These are phyloP conservation scores for Rhododendron griersonianum DNA, from an alignment of 148 eudicot genomes.

Conservation along the genomic window DNA sequence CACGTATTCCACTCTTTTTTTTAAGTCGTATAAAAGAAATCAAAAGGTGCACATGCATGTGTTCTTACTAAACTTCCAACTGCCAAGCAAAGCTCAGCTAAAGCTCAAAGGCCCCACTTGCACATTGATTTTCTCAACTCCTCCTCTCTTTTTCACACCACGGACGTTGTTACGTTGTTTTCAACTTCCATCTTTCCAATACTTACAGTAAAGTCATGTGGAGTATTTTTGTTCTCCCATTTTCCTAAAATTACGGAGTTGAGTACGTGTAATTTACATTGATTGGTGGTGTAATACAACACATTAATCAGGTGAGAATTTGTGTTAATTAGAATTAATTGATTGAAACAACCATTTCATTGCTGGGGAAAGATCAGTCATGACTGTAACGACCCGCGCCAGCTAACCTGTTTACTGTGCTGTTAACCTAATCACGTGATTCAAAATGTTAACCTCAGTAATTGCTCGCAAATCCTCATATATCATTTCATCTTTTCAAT, in stretches of 20 bases:
- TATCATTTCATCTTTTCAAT: no score
- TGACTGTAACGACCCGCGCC: no score
- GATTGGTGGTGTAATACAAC: not conserved
- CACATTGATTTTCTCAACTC: not conserved
- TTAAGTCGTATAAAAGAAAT: not conserved
- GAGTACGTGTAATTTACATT: not conserved
- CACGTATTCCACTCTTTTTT: not conserved
- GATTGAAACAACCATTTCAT: not conserved
- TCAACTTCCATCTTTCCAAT: not conserved
- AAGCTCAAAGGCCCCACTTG: not conserved
- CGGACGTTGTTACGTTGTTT: not conserved
- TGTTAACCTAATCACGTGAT: no score
- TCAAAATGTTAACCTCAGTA: no score
- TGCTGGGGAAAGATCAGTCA: not conserved
- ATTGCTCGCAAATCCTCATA: no score
- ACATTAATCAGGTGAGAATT: not conserved
- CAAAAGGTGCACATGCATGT: slow-evolving; percentile 34
- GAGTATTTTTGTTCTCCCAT: not conserved
- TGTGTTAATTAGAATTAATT: not conserved
- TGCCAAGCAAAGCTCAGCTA: not conserved
- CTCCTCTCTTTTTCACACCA: not conserved
- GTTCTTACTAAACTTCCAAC: slow-evolving; percentile 18
- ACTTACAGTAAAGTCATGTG: not conserved
- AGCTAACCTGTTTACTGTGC: no score
- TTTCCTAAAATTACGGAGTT: not conserved